These are phyloP conservation scores for Trichoderma erinaceum DNA, from an alignment of 495 filamentous ascomycete species.

Conservation along the genomic window DNA sequence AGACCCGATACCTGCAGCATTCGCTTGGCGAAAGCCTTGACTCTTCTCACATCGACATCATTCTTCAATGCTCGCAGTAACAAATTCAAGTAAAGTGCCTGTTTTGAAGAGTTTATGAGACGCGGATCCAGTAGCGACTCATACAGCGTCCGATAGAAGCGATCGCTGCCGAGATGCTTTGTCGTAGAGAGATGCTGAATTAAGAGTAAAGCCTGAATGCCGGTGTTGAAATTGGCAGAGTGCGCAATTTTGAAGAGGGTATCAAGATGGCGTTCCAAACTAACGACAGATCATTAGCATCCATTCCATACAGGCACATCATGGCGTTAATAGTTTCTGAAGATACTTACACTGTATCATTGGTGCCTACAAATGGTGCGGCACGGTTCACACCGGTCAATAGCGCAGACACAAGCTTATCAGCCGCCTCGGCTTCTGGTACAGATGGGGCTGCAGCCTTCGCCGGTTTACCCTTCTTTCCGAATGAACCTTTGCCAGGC, in stretches of 20 bases:
- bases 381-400: conserved; percentile 93
- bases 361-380: conserved; percentile 81
- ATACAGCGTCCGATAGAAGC: conserved; percentile 92
- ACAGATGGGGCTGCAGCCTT: conserved; percentile 32
- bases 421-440: conserved; percentile 60
- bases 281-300: conserved; percentile 25
- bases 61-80: conserved; percentile 80
- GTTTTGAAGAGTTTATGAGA: conserved; percentile 84
- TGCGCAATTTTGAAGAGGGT: conserved; percentile 93
- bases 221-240: conserved; percentile 97
- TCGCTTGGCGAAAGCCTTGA: conserved; percentile 92
- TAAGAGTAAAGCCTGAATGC: conserved; percentile 89
- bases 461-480: conserved; percentile 3
- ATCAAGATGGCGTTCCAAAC: conserved; percentile 80
- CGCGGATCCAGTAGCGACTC: conserved; percentile 89
- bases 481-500: conserved; percentile 16
- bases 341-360: conserved; percentile 58
- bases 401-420: conserved; percentile 86
- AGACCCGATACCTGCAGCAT: conserved; percentile 78
- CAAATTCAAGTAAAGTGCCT: conserved; percentile 88
- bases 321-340: background rate
- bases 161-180: conserved; percentile 70
- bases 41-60: conserved; percentile 77
- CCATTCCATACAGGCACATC: background rate
- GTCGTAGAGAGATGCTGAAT: conserved; percentile 84